Evolutionary conservation across 768 basidiomycete genomes (phyloP), one percentile per base, ranked within the genome.

Genomic region (Collybia sp.): DNA sequence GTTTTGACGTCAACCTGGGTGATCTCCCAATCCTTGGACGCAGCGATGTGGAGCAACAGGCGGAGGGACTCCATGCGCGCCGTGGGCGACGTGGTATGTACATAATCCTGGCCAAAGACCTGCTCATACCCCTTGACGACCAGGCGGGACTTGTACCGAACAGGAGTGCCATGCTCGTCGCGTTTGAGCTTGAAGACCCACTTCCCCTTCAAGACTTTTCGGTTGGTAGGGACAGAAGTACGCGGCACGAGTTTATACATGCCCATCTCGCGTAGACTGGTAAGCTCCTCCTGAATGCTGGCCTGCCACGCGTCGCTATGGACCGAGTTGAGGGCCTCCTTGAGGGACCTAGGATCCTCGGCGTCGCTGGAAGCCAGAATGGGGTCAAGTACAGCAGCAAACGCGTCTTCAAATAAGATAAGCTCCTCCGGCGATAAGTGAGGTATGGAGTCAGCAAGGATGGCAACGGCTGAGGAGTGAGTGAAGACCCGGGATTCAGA

Each of bases 1-100:
- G 57, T 55, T 37, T 66, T 65, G 33, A 71, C 47, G 44, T 69
- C 66, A 5, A 68, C 45, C 43, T 66, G 63, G 6, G 63, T 53
- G 1, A 69, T 36, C 1, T 59, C 56, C 50, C 60, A 60, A 43
- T 56, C 55, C 13, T 46, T 17, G 0, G 34, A 1, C 1, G 59
- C 60, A 3, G 64, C 64, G 12, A 65, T n/a, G 9, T 66, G 58
- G 2, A 67, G 52, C 9, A 67, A 17, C 0, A 57, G 49, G 2
- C 59, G 57, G 44, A 64, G 49, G 0, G 62, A 62, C 9, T 57
- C 49, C 18, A 56, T 46, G 6, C 49, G 48, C 3, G 58, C 63
- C 3, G 56, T 58, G 0, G 67, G 62, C 2, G 64, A 50, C 11
- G 56, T 59, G 0, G 60, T 61, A 12, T 59, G 38, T 35, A 38